A percentile compares a stretch with the other conserved stretches of the same genome.
phyloP scores from a whole-genome alignment of 345 rosid genomes.

The Salix dunnii region DNA sequence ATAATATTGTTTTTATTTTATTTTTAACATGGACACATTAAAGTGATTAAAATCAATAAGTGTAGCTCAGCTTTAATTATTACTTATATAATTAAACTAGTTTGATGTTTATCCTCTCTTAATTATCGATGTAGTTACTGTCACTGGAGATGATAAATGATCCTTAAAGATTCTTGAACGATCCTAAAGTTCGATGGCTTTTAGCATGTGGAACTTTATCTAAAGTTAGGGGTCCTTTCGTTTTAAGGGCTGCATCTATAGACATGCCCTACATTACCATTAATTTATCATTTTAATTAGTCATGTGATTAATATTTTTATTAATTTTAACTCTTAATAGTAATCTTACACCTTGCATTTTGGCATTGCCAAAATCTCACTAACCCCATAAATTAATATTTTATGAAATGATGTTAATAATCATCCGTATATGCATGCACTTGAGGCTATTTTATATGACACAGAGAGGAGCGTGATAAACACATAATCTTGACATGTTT shows the following conservation, averaged over 20 bases:
- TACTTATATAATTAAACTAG: too few species aligned
- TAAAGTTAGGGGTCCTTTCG: background rate
- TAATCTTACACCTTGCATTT: background rate
- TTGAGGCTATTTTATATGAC: too few species aligned
- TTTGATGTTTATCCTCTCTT: background rate
- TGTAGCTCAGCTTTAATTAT: too few species aligned
- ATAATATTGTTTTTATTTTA: too few species aligned
- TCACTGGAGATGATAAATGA: too few species aligned
- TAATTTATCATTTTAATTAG: background rate
- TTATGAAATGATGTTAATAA: background rate
- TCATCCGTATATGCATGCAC: too few species aligned
- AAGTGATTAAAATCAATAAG: too few species aligned
- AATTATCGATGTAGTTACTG: too few species aligned
- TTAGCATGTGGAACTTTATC: background rate
- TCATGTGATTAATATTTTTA: background rate
- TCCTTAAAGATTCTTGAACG: background rate
- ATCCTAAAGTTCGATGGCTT: background rate
- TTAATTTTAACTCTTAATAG: background rate
- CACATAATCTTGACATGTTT: too few species aligned
- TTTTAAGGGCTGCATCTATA: background rate
- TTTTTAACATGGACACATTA: too few species aligned
- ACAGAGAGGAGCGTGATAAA: too few species aligned
- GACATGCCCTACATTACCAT: background rate
- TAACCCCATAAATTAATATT: background rate
- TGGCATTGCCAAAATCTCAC: background rate